These are phyloP conservation scores for Ogataea trehaloabstinens DNA, from an alignment of 805 yeast genomes.

Conservation along the genomic window DNA sequence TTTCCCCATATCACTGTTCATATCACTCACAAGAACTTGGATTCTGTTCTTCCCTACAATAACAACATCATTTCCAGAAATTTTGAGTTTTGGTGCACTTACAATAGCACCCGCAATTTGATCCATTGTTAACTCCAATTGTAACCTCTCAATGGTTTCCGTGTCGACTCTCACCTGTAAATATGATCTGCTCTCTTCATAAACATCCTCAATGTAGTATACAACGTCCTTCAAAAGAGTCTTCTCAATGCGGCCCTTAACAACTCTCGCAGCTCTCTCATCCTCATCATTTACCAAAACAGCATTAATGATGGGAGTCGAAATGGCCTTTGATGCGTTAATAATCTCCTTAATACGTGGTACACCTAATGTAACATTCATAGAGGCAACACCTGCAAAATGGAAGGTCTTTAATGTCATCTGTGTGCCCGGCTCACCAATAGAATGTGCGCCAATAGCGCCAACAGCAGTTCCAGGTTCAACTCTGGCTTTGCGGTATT, in stretches of 20 bases:
- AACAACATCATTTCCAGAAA: constrained; percentile 67
- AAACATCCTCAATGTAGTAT: constrained; percentile 89
- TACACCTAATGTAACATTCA: constrained; percentile 98
- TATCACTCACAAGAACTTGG: constrained; percentile 59
- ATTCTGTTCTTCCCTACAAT: constrained; percentile 64
- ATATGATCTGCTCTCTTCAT: constrained; percentile 72
- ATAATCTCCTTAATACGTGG: constrained; percentile 99
- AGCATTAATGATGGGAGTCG: constrained; percentile 96
- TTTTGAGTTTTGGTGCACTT: constrained; percentile 86
- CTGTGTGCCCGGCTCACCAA: constrained; percentile 99
- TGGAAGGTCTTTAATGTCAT: constrained; percentile 81
- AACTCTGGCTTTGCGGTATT: constrained; percentile 85
- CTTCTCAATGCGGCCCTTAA: constrained; percentile 95
- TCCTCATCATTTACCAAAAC: constrained; percentile 89
- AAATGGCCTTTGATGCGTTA: constrained; percentile 91
- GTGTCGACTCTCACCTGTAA: constrained; percentile 80
- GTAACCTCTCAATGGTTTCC: constrained; percentile 82
- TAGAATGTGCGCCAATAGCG: constrained; percentile 98
- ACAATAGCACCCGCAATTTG: constrained; percentile 82
- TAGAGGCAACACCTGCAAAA: constrained; percentile 99
- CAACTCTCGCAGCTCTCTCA: constrained; percentile 98
- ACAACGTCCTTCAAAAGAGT: constrained; percentile 85
- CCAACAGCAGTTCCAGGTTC: constrained; percentile 99
- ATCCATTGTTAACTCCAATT: constrained; percentile 81
- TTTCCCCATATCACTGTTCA: constrained; percentile 36